Evolutionary conservation across 495 filamentous ascomycete genomes (phyloP).

Genomic region (Aspergillus bridgeri): DNA sequence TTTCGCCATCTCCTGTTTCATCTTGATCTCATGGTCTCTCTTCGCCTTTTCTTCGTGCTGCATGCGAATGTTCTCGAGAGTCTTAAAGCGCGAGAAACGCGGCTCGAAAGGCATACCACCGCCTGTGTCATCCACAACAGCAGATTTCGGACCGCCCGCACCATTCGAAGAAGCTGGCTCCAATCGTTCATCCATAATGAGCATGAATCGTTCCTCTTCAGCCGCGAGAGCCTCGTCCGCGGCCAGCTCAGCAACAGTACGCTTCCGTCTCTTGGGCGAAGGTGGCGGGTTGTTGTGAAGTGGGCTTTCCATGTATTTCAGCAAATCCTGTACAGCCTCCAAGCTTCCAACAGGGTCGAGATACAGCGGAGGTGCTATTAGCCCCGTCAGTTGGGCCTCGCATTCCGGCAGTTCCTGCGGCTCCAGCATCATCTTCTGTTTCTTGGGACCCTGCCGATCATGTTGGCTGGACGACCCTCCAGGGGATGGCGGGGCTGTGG

Average conservation of each 20-base stretch:
- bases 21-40: slow-evolving; percentile 63
- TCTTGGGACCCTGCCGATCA: slow-evolving; percentile 58
- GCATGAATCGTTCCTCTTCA: slow-evolving; percentile 86
- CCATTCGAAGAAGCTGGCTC: slow-evolving; percentile 54
- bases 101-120: slow-evolving; percentile 72
- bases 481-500: slow-evolving; percentile 56
- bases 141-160: slow-evolving; percentile 56
- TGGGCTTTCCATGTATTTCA: slow-evolving; percentile 69
- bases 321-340: slow-evolving; percentile 62
- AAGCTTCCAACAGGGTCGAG: slow-evolving; percentile 68
- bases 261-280: slow-evolving; percentile 82
- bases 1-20: slow-evolving; percentile 49
- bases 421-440: slow-evolving; percentile 75
- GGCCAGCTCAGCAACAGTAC: slow-evolving; percentile 89
- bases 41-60: slow-evolving; percentile 67
- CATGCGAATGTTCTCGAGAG: slow-evolving; percentile 77
- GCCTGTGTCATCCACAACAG: slow-evolving; percentile 70
- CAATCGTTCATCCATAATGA: slow-evolving; percentile 84
- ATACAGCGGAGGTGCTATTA: slow-evolving; percentile 69
- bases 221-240: slow-evolving; percentile 89
- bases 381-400: slow-evolving; percentile 66
- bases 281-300: slow-evolving; percentile 73
- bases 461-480: slow-evolving; percentile 58
- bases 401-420: slow-evolving; percentile 65
- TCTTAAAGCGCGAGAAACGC: slow-evolving; percentile 86